Evolutionary conservation across 2,329 filamentous ascomycete species (phyloP).

Genomic region (Venturiaceae sp.): DNA sequence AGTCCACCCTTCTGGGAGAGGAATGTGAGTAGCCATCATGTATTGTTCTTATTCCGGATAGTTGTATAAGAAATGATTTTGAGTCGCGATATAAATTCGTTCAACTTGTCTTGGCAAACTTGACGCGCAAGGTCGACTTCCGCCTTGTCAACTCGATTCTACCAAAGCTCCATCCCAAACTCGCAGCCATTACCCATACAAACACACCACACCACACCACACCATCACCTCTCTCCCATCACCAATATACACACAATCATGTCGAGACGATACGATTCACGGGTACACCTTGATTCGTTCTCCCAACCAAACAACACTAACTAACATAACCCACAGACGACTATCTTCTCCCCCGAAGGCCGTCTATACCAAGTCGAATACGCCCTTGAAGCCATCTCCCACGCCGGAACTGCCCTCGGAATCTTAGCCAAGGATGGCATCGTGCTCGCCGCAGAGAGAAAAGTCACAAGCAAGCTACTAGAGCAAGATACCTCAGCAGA

Average conservation of each 20-base stretch:
- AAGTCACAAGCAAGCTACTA: slow-evolving; percentile 97
- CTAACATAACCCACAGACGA: slow-evolving; percentile 55
- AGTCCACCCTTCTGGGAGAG: slow-evolving; percentile 77
- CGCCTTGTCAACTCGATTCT: not conserved
- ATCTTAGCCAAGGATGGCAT: slow-evolving; percentile 98
- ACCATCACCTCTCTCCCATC: not conserved
- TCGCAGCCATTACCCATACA: not conserved
- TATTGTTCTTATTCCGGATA: not conserved
- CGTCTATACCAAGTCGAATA: slow-evolving; percentile 99
- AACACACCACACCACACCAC: not conserved
- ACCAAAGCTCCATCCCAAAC: not conserved
- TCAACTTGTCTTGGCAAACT: not conserved
- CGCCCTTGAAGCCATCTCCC: slow-evolving; percentile 95
- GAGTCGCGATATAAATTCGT: not conserved
- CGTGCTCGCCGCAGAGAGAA: slow-evolving; percentile 93
- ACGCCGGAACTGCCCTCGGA: slow-evolving; percentile 91
- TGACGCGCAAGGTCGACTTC: not conserved
- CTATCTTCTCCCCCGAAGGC: slow-evolving; percentile 98
- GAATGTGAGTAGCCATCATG: slow-evolving; percentile 16
- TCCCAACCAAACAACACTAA: slow-evolving; percentile 7
- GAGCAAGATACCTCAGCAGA: slow-evolving; percentile 99
- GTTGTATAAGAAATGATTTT: not conserved
- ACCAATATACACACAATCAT: slow-evolving; percentile 39
- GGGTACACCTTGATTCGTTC: slow-evolving; percentile 50
- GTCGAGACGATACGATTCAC: slow-evolving; percentile 96